Conservation (phyloP, 495 filamentous ascomycete species). For the Hyphodiscus hymeniophilus region DNA sequence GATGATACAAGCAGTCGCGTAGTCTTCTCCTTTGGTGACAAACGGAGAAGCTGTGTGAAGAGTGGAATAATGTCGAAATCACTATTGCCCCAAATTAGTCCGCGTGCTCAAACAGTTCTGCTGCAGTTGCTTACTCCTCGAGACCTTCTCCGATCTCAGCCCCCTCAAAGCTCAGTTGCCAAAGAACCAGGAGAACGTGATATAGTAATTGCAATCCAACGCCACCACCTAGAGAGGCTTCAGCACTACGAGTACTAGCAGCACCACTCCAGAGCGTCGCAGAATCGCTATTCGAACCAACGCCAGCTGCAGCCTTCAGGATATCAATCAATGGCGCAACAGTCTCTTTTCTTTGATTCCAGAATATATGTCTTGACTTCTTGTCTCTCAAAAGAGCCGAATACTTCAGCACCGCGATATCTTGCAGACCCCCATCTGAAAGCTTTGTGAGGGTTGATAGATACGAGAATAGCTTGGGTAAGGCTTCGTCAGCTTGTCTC, state of each 20-base stretch:
- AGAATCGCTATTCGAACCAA: slow-evolving; percentile 53
- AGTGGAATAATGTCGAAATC: slow-evolving; percentile 89
- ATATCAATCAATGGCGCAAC: slow-evolving; percentile 76
- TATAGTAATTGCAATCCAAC: slow-evolving; percentile 93
- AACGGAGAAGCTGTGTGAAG: slow-evolving; percentile 78
- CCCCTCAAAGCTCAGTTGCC: slow-evolving; percentile 94
- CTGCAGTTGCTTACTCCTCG: slow-evolving; percentile 53
- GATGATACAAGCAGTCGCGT: slow-evolving; percentile 86
- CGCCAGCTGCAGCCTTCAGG: slow-evolving; percentile 67
- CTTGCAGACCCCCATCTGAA: slow-evolving; percentile 80
- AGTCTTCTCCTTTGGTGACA: slow-evolving; percentile 97
- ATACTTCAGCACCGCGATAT: slow-evolving; percentile 90
- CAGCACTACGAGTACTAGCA: slow-evolving; percentile 43
- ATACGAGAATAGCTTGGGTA: slow-evolving; percentile 82
- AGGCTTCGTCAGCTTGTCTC: slow-evolving; percentile 50
- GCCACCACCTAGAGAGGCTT: slow-evolving; percentile 63
- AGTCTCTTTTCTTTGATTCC: slow-evolving; percentile 77
- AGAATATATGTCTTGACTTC: slow-evolving; percentile 74
- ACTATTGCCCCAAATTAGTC: slow-evolving; percentile 31
- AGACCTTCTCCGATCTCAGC: slow-evolving; percentile 74
- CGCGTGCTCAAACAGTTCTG: background rate
- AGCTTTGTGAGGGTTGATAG: slow-evolving; percentile 74
- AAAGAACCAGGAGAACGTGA: slow-evolving; percentile 83
- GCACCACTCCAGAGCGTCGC: slow-evolving; percentile 60
- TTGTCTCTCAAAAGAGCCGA: slow-evolving; percentile 74